Conservation (phyloP, 163 green algal species). For the Chlorella variabilis region DNA sequence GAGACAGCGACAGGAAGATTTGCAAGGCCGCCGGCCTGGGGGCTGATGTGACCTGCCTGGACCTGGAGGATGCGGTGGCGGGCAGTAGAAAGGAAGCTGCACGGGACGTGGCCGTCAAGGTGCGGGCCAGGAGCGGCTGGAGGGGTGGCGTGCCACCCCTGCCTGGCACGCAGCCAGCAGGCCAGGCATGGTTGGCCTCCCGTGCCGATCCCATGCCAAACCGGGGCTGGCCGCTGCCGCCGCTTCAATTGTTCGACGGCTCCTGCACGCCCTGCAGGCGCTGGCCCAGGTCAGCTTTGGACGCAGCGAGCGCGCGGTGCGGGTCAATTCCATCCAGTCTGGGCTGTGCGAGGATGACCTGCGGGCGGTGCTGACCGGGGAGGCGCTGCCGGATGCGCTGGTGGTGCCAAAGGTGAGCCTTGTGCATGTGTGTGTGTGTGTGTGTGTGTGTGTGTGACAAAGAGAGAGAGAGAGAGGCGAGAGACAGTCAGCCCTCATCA, state of each 20-base stretch:
- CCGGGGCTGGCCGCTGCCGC: no score
- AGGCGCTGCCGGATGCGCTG: constrained; percentile 1
- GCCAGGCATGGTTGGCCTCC: no score
- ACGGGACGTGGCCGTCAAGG: background rate
- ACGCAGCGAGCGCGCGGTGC: constrained; percentile 22
- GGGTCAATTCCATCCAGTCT: constrained; percentile 10
- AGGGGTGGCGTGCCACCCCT: no score
- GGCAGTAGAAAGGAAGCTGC: constrained; percentile 1
- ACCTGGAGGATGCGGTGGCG: constrained; percentile 30
- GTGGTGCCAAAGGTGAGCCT: constrained; percentile 30
- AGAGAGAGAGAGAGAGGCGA: no score
- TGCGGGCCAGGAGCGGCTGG: no score
- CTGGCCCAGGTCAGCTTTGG: constrained; percentile 6
- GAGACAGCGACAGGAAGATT: constrained; percentile 21
- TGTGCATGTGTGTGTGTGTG: no score
- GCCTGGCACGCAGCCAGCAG: no score
- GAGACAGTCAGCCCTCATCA: no score
- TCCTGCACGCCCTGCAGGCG: background rate
- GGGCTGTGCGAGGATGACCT: constrained; percentile 14
- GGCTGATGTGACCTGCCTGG: constrained; percentile 15
- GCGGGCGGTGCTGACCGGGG: constrained; percentile 7
- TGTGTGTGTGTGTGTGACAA: no score
- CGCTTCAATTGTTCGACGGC: no score
- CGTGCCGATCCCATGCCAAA: no score
- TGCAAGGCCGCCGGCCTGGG: constrained; percentile 7